phyloP scores from a whole-genome alignment of 2,329 filamentous ascomycete species.

The Pyricularia sp. region DNA sequence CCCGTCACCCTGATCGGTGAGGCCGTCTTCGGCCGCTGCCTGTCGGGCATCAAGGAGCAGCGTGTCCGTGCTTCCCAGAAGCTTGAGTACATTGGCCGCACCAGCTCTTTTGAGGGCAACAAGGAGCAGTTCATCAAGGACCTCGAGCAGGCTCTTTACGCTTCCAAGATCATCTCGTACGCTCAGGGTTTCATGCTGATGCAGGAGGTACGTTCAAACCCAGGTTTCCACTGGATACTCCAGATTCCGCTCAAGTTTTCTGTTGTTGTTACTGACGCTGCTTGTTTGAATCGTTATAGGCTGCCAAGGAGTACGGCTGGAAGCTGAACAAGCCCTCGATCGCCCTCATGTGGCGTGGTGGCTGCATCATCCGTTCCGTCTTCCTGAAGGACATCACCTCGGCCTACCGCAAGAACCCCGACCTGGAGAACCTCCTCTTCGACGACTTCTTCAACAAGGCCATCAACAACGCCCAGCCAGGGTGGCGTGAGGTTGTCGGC shows the following conservation, averaged over 20 bases:
- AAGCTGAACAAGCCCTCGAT: constrained; percentile 99
- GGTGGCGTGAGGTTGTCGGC: constrained; percentile 85
- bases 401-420: constrained; percentile 87
- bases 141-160: constrained; percentile 97
- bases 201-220: constrained; percentile 64
- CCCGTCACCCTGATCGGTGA: constrained; percentile 97
- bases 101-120: constrained; percentile 76
- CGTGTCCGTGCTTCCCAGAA: constrained; percentile 71
- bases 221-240: too few species aligned
- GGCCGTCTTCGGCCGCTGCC: constrained; percentile 88
- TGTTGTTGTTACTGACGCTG: constrained; percentile 14
- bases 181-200: constrained; percentile 99
- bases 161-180: constrained; percentile 99
- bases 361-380: constrained; percentile 98
- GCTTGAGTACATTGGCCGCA: constrained; percentile 65
- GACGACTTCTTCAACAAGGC: constrained; percentile 99
- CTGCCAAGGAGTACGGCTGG: constrained; percentile 92
- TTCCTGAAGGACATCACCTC: constrained; percentile 99
- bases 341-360: constrained; percentile 99
- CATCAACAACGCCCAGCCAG: constrained; percentile 89
- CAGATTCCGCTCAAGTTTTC: background rate
- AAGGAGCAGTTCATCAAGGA: constrained; percentile 91
- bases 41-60: constrained; percentile 92
- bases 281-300: constrained; percentile 37
- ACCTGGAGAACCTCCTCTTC: constrained; percentile 96